These are phyloP conservation scores for Coffea canephora DNA, from an alignment of 257 asterid species.

Conservation along the genomic window DNA sequence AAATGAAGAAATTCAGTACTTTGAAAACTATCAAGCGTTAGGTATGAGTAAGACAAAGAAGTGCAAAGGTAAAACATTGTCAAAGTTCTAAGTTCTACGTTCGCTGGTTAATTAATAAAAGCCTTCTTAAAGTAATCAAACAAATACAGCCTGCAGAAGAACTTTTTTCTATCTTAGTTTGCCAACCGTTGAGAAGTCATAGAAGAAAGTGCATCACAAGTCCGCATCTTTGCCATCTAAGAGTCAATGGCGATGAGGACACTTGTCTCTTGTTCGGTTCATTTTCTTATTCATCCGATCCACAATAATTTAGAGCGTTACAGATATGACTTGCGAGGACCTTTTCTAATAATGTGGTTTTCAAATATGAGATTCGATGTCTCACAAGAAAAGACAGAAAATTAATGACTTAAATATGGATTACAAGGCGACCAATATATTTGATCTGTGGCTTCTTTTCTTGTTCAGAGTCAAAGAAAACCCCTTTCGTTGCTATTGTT, in stretches of 20 bases:
- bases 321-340: constrained; percentile 22
- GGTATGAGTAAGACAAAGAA: not conserved
- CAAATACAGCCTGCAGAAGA: constrained; percentile 7
- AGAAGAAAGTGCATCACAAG: constrained; percentile 27
- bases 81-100: not conserved
- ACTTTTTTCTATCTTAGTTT: constrained; percentile 26
- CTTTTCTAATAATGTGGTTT: constrained; percentile 19
- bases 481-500: not conserved
- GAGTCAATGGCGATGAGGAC: constrained; percentile 54
- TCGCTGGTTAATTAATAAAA: not conserved
- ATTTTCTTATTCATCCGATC: constrained; percentile 27
- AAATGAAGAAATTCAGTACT: not conserved
- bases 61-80: not conserved
- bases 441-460: constrained; percentile 7
- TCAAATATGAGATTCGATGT: constrained; percentile 45
- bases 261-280: constrained; percentile 36
- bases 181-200: constrained; percentile 49
- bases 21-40: not conserved
- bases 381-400: constrained; percentile 49
- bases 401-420: constrained; percentile 17
- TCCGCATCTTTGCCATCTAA: constrained; percentile 34
- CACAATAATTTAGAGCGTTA: constrained; percentile 20
- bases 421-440: not conserved
- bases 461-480: constrained; percentile 18
- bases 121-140: not conserved